Evolutionary conservation across 2,329 filamentous ascomycete species (phyloP), one percentile per base, ranked within the genome.

Genomic region (Aspergillus chevalieri): DNA sequence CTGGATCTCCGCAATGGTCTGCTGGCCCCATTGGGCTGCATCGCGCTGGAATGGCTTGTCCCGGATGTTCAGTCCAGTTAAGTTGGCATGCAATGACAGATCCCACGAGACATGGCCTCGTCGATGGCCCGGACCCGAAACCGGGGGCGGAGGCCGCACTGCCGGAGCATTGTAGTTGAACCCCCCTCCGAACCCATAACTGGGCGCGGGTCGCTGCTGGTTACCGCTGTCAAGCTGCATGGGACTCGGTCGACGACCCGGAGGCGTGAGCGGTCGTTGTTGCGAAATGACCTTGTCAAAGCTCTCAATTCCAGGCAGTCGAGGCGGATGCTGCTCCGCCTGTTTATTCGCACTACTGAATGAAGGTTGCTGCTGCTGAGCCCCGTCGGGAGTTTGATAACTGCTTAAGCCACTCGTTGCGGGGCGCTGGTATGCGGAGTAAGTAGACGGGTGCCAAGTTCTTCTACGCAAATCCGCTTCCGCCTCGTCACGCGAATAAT

Each of bases 261-360:
- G 79, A 6, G 85, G 83, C 0, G 86, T 81, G 10, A 76, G 66
- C 1, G 83, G 79, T 17, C 79, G 80, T 50, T 80, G 79, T 22
- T 83, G 85, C 21, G 62, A 63, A 21, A 70, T 57, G n/a, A 87
- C 75, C 49, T 88, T 84, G 62, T 92, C 89, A 60, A 96, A 95
- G 14, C 89, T 94, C 65, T 95, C 89, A 57, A 96, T 96, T 12
- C 91, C 90, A 1, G 91, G 91, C 12, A 96, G 78, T 36, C 89
- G 83, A 12, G 89, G 71, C 6, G 77, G 80, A 41, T 41, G 15
- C 58, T 85, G 83, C 67, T 75, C 36, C 68, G 73, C 28, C 74
- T 70, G 57, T 67, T 80, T 63, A 68, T 80, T 65, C 63, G 78
- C 64, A 50, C 78, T 62, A 10, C 9, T 22, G 17, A 41, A 21